phyloP scores from a whole-genome alignment of 2,329 filamentous ascomycete species.

The Alternaria incomplexa region DNA sequence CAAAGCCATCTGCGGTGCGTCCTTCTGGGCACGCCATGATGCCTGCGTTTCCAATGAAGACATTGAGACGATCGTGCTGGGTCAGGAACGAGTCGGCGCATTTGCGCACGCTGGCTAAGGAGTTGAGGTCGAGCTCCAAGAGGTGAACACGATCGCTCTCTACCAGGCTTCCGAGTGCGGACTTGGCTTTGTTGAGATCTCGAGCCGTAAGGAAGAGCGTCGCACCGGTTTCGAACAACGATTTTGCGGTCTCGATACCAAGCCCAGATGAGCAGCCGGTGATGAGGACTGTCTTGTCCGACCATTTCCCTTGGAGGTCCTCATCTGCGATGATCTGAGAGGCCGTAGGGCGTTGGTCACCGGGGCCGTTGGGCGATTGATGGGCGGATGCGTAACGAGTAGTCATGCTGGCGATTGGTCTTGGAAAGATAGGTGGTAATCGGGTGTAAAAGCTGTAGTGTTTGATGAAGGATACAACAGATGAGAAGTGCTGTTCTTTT shows the following conservation, averaged over 20 bases:
- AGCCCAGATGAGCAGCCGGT: constrained; percentile 34
- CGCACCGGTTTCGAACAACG: constrained; percentile 55
- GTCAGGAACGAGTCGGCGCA: constrained; percentile 28
- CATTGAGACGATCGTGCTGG: constrained; percentile 21
- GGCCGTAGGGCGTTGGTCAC: constrained; percentile 51
- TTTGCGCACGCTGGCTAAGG: constrained; percentile 22
- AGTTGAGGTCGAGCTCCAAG: constrained; percentile 31
- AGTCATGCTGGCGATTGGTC: neutral
- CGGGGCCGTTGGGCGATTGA: constrained; percentile 37
- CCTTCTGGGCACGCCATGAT: constrained; percentile 32
- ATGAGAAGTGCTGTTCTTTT: neutral
- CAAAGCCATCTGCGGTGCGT: constrained; percentile 47
- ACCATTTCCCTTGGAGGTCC: constrained; percentile 11
- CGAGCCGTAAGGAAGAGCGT: constrained; percentile 55
- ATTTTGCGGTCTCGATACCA: constrained; percentile 39
- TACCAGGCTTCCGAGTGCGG: constrained; percentile 31
- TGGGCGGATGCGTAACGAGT: constrained; percentile 15
- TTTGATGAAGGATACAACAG: neutral
- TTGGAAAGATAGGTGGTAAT: neutral
- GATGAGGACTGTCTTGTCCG: constrained; percentile 32
- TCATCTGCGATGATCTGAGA: constrained; percentile 50
- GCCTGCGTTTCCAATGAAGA: constrained; percentile 28
- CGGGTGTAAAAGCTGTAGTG: neutral
- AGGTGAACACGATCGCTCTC: constrained; percentile 25
- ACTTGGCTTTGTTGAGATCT: constrained; percentile 16